phyloP scores from a whole-genome alignment of 176 grass and related monocot species.

The Hordeum marinum region DNA sequence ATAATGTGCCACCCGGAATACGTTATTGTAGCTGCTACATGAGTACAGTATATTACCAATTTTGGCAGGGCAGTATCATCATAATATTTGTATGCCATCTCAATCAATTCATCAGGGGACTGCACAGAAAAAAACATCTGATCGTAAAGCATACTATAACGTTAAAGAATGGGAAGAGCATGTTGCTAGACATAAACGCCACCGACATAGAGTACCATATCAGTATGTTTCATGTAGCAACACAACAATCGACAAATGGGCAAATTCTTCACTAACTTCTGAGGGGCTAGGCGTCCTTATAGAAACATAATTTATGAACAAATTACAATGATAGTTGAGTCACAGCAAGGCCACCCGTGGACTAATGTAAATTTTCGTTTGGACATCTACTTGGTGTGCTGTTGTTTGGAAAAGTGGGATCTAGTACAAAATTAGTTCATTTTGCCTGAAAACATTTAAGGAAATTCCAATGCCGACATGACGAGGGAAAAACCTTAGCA shows the following conservation, averaged over 20 bases:
- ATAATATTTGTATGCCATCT: slow-evolving; percentile 97
- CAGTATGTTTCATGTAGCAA: background rate
- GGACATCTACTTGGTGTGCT: background rate
- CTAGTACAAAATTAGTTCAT: slow-evolving; percentile 2
- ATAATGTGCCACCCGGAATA: background rate
- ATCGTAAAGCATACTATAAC: slow-evolving; percentile 15
- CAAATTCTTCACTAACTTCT: slow-evolving; percentile 18
- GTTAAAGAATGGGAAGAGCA: slow-evolving; percentile 7
- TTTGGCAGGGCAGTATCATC: slow-evolving; percentile 85
- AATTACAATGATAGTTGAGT: background rate
- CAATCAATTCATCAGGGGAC: slow-evolving; percentile 81
- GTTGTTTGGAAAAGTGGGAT: background rate
- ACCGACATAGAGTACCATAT: background rate
- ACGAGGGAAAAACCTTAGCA: slow-evolving; percentile 60
- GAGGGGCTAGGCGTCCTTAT: background rate
- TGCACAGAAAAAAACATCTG: slow-evolving; percentile 39
- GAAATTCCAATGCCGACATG: slow-evolving; percentile 19
- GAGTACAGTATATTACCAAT: slow-evolving; percentile 57
- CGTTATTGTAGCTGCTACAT: background rate
- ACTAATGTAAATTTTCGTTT: slow-evolving; percentile 1
- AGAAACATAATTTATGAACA: slow-evolving; percentile 12
- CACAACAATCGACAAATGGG: background rate
- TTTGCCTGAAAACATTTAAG: background rate
- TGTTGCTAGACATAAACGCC: background rate
- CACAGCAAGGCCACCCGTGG: background rate